phyloP scores from a whole-genome alignment of 2,329 filamentous ascomycete species.

The Calonectria ilicicola region DNA sequence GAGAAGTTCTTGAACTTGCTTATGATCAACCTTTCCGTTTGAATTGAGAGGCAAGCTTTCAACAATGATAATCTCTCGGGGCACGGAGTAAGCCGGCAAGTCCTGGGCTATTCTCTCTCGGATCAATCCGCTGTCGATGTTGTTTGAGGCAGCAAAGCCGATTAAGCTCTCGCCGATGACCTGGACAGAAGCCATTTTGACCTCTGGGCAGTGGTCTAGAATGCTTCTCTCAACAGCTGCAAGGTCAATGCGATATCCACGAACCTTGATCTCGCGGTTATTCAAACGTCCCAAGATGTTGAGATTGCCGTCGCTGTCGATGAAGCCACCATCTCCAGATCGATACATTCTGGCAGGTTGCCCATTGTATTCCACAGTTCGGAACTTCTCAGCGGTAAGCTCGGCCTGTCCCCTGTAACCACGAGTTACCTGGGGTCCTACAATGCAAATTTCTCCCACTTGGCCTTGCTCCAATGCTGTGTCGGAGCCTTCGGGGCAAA shows the following conservation, averaged over 20 bases:
- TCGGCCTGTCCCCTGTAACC: not conserved
- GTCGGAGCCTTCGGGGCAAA: not conserved
- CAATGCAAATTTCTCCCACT: not conserved
- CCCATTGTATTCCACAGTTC: not conserved
- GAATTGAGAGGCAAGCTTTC: not conserved
- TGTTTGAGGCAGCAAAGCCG: not conserved
- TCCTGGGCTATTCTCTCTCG: not conserved
- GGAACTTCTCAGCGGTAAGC: not conserved
- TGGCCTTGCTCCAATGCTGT: not conserved
- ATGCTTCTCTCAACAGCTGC: not conserved
- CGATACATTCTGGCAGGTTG: not conserved
- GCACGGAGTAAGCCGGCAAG: not conserved
- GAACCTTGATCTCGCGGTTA: not conserved
- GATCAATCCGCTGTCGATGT: not conserved
- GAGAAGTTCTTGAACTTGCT: not conserved
- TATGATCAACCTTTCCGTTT: not conserved
- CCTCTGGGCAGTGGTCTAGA: not conserved
- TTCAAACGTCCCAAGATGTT: not conserved
- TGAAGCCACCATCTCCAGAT: not conserved
- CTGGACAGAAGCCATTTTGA: not conserved
- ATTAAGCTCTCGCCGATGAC: not conserved
- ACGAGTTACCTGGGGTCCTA: not conserved
- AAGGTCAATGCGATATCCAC: not conserved
- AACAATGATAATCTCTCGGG: not conserved
- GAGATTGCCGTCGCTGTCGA: not conserved